phyloP scores from a whole-genome alignment of 176 grass and related monocot genomes.

The Puccinellia tenuiflora region DNA sequence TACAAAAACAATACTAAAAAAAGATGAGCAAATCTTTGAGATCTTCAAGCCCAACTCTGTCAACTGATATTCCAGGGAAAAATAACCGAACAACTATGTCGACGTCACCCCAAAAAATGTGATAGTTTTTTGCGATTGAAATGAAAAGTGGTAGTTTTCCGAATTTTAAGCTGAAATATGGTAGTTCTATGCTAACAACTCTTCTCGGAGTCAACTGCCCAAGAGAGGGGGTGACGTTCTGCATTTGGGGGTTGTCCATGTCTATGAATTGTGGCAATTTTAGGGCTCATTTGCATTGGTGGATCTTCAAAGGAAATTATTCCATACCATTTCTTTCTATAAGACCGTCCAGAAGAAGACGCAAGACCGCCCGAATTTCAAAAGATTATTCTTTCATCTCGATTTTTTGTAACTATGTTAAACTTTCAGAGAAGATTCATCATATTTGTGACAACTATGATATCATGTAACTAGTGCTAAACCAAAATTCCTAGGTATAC shows the following conservation, averaged over 20 bases:
- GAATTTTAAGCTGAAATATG: no score
- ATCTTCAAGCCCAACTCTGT: no score
- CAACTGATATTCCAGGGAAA: no score
- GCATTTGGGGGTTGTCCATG: background rate
- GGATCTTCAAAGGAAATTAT: background rate
- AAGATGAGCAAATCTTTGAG: no score
- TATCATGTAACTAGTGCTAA: no score
- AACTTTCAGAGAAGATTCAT: background rate
- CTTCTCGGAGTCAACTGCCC: background rate
- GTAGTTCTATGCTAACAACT: no score
- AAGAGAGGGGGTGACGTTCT: background rate
- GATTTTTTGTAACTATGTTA: background rate
- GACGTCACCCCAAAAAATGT: no score
- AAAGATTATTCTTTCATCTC: background rate
- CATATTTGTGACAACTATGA: background rate
- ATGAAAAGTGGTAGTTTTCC: no score
- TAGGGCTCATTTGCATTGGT: background rate
- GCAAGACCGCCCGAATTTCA: background rate
- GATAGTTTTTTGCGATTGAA: no score
- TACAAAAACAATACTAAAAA: no score
- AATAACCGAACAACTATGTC: no score
- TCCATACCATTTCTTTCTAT: background rate
- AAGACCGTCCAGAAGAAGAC: no score
- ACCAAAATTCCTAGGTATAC: background rate
- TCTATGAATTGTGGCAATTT: background rate